Evolutionary conservation across 148 eudicot genomes (phyloP).

Genomic region (Cornus controversa): DNA sequence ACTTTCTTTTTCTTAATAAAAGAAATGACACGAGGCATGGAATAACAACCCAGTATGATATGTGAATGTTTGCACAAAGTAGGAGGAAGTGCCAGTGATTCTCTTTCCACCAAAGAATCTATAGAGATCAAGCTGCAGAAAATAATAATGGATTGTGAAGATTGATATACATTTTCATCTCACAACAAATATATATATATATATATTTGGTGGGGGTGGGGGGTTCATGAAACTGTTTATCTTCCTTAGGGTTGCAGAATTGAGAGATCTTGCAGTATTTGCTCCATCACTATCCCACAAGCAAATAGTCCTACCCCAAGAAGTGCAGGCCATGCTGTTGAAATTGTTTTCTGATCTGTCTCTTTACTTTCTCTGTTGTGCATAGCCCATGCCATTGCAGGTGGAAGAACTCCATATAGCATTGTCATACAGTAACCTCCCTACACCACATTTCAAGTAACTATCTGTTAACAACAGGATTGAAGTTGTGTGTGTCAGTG

Average conservation of each 20-base stretch:
- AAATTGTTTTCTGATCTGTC: constrained; percentile 19
- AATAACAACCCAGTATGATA: no score
- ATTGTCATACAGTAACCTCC: constrained; percentile 72
- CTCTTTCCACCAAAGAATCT: neutral
- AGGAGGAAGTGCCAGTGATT: neutral
- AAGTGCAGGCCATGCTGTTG: constrained; percentile 38
- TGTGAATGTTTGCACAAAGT: no score
- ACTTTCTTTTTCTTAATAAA: no score
- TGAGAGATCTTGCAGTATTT: constrained; percentile 49
- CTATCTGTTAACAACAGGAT: neutral
- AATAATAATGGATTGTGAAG: no score
- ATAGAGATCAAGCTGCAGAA: no score
- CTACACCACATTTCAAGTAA: constrained; percentile 21
- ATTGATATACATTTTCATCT: no score
- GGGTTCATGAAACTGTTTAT: neutral
- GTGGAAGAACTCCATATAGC: constrained; percentile 66
- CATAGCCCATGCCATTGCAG: constrained; percentile 71
- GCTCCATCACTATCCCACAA: constrained; percentile 44
- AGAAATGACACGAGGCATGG: no score
- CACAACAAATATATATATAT: no score
- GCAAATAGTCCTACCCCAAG: constrained; percentile 51
- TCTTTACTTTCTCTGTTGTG: constrained; percentile 12
- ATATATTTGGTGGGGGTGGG: no score
- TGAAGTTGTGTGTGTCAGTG: no score
- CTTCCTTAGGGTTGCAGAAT: constrained; percentile 23